Conservation (phyloP, 2,329 filamentous ascomycete genomes). For the Diplodia intermedia region DNA sequence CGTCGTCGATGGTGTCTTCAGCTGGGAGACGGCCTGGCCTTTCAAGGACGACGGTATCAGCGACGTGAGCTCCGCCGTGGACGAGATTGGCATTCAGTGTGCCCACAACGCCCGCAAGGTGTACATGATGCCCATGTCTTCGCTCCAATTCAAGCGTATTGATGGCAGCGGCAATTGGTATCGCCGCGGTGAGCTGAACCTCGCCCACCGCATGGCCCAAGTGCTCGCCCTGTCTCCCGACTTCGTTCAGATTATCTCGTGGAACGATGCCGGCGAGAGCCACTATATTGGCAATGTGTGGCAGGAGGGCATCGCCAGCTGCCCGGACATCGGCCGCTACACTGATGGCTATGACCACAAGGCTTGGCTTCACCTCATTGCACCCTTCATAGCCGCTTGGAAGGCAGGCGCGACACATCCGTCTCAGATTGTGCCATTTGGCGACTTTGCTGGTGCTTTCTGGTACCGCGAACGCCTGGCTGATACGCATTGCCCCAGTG, state of each 20-base stretch:
- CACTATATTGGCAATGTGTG: constrained; percentile 53
- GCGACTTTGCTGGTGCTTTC: constrained; percentile 22
- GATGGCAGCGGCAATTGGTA: constrained; percentile 45
- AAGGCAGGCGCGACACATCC: constrained; percentile 43
- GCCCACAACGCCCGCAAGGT: constrained; percentile 44
- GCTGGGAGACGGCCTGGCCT: constrained; percentile 50
- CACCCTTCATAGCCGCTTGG: constrained; percentile 48
- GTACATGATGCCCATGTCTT: constrained; percentile 50
- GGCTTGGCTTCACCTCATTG: constrained; percentile 46
- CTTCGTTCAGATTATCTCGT: constrained; percentile 51
- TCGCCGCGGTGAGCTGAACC: constrained; percentile 48
- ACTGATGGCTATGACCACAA: constrained; percentile 46
- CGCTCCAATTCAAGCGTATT: constrained; percentile 51
- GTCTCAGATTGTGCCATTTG: constrained; percentile 23
- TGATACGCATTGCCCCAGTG: constrained; percentile 19
- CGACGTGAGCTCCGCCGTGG: constrained; percentile 39
- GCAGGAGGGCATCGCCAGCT: constrained; percentile 42
- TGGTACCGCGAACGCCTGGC: constrained; percentile 31
- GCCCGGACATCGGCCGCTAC: constrained; percentile 39
- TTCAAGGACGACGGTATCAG: constrained; percentile 35
- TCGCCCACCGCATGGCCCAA: constrained; percentile 42
- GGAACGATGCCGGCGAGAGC: constrained; percentile 52
- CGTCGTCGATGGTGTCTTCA: constrained; percentile 47
- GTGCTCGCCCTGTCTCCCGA: constrained; percentile 47
- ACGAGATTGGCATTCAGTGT: constrained; percentile 41